A percentile compares a stretch with the other conserved stretches of the same genome.
phyloP scores from a whole-genome alignment of 176 grass and related monocot genomes.

The Oryza meyeriana region DNA sequence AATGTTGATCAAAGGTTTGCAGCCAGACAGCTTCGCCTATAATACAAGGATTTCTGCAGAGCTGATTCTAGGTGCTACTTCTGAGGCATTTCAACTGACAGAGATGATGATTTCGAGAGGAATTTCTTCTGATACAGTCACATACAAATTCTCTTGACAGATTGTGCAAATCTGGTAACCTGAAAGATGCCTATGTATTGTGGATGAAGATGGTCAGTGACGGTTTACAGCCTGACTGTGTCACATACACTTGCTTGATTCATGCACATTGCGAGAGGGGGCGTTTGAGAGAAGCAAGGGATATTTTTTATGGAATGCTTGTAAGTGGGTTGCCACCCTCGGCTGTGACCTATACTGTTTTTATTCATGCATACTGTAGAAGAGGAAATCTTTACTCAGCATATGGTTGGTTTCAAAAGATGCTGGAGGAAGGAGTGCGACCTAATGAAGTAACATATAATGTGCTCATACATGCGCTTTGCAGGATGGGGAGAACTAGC shows the following conservation, averaged over 20 bases:
- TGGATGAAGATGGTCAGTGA: constrained; percentile 55
- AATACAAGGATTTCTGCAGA: constrained; percentile 48
- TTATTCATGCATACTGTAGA: constrained; percentile 58
- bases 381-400: constrained; percentile 46
- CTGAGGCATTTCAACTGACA: constrained; percentile 45
- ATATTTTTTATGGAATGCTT: constrained; percentile 57
- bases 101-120: constrained; percentile 57
- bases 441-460: constrained; percentile 69
- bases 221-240: constrained; percentile 51
- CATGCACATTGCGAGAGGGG: constrained; percentile 56
- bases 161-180: constrained; percentile 59
- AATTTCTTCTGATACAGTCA: constrained; percentile 52
- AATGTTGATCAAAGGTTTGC: constrained; percentile 55
- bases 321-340: constrained; percentile 42
- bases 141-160: constrained; percentile 70
- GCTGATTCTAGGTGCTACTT: constrained; percentile 42
- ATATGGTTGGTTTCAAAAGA: constrained; percentile 51
- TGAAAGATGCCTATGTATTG: constrained; percentile 52
- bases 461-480: constrained; percentile 61
- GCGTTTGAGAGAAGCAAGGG: constrained; percentile 49
- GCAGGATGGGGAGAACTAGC: constrained; percentile 43
- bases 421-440: constrained; percentile 37
- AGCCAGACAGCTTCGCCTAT: constrained; percentile 63
- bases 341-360: constrained; percentile 52
- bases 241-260: constrained; percentile 78